These are phyloP conservation scores for Grifola frondosa DNA, from an alignment of 1,284 basidiomycete genomes.

Conservation along the genomic window DNA sequence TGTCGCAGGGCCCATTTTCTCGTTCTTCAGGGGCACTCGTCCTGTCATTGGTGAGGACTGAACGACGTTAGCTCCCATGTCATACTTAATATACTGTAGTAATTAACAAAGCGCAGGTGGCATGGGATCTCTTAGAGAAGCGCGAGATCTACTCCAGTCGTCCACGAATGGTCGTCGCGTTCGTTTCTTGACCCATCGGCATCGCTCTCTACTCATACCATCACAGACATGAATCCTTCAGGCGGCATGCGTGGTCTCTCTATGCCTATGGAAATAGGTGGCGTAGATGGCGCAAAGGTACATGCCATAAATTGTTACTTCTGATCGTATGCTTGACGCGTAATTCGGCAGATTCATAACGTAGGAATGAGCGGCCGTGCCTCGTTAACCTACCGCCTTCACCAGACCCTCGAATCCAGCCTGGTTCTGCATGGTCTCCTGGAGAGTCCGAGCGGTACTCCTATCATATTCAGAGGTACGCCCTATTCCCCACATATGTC, in stretches of 20 bases:
- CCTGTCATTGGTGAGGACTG: conserved; percentile 2
- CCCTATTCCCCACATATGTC: not conserved
- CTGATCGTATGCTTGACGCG: not conserved
- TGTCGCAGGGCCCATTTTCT: conserved; percentile 4
- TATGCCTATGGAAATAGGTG: conserved; percentile 47
- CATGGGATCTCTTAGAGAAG: conserved; percentile 55
- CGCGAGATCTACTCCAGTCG: conserved; percentile 52
- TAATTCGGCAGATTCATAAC: conserved; percentile 13
- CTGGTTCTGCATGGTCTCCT: conserved; percentile 44
- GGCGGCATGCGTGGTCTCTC: conserved; percentile 48
- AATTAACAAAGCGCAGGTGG: conserved; percentile 47
- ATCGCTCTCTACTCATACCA: not conserved
- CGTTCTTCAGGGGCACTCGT: not conserved
- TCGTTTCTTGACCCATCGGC: conserved; percentile 8
- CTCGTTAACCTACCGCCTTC: conserved; percentile 37
- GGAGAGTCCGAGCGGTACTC: conserved; percentile 41
- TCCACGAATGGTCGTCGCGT: conserved; percentile 47
- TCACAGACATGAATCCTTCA: conserved; percentile 47
- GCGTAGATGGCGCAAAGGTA: conserved; percentile 51
- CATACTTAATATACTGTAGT: conserved; percentile 28
- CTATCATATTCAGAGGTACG: conserved; percentile 43
- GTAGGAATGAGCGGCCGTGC: conserved; percentile 16
- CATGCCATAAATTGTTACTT: not conserved
- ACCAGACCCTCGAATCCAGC: conserved; percentile 51
- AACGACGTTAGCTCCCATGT: not conserved